Percentiles rank a stretch among this genome's conserved stretches.
Conservation (phyloP, 2,329 filamentous ascomycete genomes). For the Hymenoscyphus fraxineus region DNA sequence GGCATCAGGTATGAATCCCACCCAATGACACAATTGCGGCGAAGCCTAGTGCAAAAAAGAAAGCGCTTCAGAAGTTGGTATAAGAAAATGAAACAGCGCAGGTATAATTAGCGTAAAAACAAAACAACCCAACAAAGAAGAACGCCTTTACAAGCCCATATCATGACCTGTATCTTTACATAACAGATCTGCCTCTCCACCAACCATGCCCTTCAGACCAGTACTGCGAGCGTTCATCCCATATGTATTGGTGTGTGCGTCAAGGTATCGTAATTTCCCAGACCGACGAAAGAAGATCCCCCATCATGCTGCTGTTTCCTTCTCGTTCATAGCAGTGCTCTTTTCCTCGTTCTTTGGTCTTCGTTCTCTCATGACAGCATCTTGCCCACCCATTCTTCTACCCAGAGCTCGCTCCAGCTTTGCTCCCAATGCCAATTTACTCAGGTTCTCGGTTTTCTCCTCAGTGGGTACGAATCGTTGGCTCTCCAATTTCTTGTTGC, state of each 20-base stretch:
- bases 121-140: slow-evolving; percentile 5
- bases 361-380: slow-evolving; percentile 57
- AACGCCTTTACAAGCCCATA: slow-evolving; percentile 16
- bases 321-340: slow-evolving; percentile 15
- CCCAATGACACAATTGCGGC: not conserved
- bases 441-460: slow-evolving; percentile 65
- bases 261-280: not conserved
- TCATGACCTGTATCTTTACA: slow-evolving; percentile 1
- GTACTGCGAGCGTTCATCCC: not conserved
- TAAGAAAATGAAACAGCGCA: slow-evolving; percentile 7
- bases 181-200: not conserved
- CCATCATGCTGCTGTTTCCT: slow-evolving; percentile 10
- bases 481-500: slow-evolving; percentile 63
- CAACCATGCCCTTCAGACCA: not conserved
- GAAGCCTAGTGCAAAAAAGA: slow-evolving; percentile 5
- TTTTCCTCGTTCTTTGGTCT: slow-evolving; percentile 20
- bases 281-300: not conserved
- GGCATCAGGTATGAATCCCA: not conserved
- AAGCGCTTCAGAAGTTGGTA: slow-evolving; percentile 12
- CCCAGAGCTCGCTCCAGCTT: slow-evolving; percentile 68
- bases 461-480: slow-evolving; percentile 64
- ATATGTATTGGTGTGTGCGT: slow-evolving; percentile 1
- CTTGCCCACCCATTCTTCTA: slow-evolving; percentile 66
- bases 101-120: slow-evolving; percentile 11
- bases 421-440: slow-evolving; percentile 68